Base-by-base conservation (phyloP, 139 green algal species). In the Edaphochlamys debaryana region DNA sequence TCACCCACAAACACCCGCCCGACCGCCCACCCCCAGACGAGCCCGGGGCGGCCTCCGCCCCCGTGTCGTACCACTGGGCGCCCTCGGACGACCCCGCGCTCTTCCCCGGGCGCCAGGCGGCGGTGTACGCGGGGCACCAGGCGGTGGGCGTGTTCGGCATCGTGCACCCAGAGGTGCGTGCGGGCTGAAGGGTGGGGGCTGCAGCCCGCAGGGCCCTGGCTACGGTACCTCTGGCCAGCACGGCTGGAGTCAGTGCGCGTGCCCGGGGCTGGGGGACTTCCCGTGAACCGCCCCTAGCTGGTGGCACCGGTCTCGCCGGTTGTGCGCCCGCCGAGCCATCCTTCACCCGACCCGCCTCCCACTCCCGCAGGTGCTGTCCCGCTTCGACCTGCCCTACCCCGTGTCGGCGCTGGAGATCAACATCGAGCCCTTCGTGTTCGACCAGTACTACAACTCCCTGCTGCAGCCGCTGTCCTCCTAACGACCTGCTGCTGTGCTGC, bases 321-420 rank as follows among this genome's bases (percentile, higher is more conserved):
- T n/a, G n/a, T n/a, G n/a, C n/a, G n/a, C n/a, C n/a, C n/a, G n/a
- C n/a, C n/a, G n/a, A n/a, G n/a, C n/a, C n/a, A n/a, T n/a, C n/a
- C n/a, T n/a, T n/a, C n/a, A n/a, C n/a, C n/a, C n/a, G n/a, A n/a
- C n/a, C n/a, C n/a, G n/a, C n/a, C 45, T 54, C 45, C 11, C 11
- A 9, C 45, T 54, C 11, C n/a, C 69, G 60, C 63, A 84, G 71
- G 92, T 97, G 58, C 88, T 98, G 27, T 82, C 75, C 3, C 84
- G 89, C 29, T 99, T 99, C 86, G 97, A 98, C 86, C 96, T 99
- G 68, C 76, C 88, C 29, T 94, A 95, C 82, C 93, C 97, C 0
- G 97, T 98, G 40, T 95, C 94, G 9, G 97, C 96, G 2, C 82
- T 99, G 67, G 97, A 99, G 90, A 69, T 99, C 9, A 94, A 98